phyloP scores from a whole-genome alignment of 768 basidiomycete genomes.

The Trametes villosa region DNA sequence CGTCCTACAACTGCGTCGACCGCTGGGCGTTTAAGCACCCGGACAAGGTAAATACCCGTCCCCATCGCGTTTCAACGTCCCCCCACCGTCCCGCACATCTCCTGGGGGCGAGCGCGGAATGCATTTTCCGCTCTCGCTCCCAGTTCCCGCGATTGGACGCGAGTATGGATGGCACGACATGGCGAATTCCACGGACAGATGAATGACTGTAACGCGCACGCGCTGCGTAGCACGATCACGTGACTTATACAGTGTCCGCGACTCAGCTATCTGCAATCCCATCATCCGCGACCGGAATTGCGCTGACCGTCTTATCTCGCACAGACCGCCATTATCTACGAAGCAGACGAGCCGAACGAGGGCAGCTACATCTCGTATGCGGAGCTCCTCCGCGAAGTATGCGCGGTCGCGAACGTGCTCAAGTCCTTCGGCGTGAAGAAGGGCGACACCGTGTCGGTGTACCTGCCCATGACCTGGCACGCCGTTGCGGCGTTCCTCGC shows the following conservation, averaged over 20 bases:
- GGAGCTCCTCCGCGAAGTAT: conserved; percentile 90
- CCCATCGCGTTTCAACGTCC: not conserved
- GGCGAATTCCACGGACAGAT: not conserved
- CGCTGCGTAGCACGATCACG: not conserved
- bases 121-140: conserved; percentile 2
- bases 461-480: conserved; percentile 95
- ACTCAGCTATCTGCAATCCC: too few relatives aligned
- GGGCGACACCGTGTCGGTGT: conserved; percentile 92
- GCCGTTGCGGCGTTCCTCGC: conserved; percentile 96
- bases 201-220: too few relatives aligned
- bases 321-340: conserved; percentile 95
- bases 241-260: too few relatives aligned
- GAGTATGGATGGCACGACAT: not conserved
- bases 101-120: conserved; percentile 11
- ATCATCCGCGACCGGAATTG: too few relatives aligned
- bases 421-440: conserved; percentile 89
- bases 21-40: conserved; percentile 93
- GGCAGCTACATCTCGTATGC: conserved; percentile 78
- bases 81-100: conserved; percentile 1
- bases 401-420: conserved; percentile 88
- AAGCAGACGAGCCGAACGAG: conserved; percentile 91
- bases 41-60: conserved; percentile 54
- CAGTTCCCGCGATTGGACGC: conserved; percentile 4
- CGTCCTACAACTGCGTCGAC: conserved; percentile 97
- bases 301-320: not conserved